Evolutionary conservation across 192 early-diverging fungal species (phyloP), one percentile per base, ranked within the genome.

Genomic region (Coemansia sp.): DNA sequence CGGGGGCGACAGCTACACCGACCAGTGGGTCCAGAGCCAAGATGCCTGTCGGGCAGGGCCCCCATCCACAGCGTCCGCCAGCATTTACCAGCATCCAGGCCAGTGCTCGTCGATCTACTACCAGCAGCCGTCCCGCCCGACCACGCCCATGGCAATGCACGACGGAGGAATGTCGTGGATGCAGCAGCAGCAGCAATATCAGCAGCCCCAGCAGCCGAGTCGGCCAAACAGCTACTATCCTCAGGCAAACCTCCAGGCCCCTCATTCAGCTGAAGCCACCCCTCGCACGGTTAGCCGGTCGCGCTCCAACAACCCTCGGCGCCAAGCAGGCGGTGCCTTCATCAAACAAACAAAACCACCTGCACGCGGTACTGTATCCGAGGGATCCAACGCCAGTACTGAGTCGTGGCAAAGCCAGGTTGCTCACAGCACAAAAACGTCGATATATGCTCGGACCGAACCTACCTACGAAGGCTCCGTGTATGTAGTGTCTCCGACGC

Each of bases 391-490:
- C 3, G 53, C 13, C 34, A 61, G 51, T 45, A 38, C 69, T n/a
- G 62, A 57, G 23, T 73, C 69, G 4, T 73, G 69, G 69, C 69
- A 73, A 31, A 73, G 69, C 38, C 44, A 51, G n/a, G 45, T 38
- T 13, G 62, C 32, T 3, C 62, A 51, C 38, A 52, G 62, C 23
- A 51, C 54, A 1, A 22, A 32, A 4, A 33, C 48, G 3, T 63
- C 67, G 4, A 32, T 63, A 7, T 56, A 64, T 28, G 56, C 60
- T 38, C 60, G 47, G 17, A 60, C 61, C 18, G 68, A 71, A 18
- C 46, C 58, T 8, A 26, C 40, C 9, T 61, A 57, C 21, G 50
- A 56, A 18, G 62, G 62, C 8, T 73, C 69, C 0, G 31, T 65
- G 23, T 56, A 42, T 36, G 29, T 51, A 11, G 38, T 39, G 0